Conservation (phyloP, 1,284 basidiomycete species). For the Crocinoboletus sp. region DNA sequence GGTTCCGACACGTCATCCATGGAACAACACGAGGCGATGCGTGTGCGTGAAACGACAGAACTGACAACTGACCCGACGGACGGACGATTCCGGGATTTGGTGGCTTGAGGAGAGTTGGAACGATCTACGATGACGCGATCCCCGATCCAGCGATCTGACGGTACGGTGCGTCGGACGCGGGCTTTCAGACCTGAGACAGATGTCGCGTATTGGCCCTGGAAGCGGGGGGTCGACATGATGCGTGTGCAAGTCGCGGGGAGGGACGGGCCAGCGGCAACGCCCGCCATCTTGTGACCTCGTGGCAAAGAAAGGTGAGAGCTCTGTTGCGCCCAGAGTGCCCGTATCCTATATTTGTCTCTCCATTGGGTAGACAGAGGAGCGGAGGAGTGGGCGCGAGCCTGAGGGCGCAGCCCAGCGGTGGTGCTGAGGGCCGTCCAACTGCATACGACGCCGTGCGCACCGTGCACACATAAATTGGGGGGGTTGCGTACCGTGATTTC, state of each 20-base stretch:
- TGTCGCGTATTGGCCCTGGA: slow-evolving; percentile 1
- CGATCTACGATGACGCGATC: slow-evolving; percentile 4
- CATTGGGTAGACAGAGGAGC: neutral
- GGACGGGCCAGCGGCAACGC: neutral
- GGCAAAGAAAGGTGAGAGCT: slow-evolving; percentile 4
- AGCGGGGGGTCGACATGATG: no score
- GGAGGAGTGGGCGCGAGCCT: neutral
- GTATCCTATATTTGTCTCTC: neutral
- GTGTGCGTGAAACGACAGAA: slow-evolving; percentile 16
- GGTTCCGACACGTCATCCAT: neutral
- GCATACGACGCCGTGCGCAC: neutral
- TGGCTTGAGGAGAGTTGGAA: neutral
- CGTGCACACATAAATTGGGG: no score
- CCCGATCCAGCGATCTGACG: neutral
- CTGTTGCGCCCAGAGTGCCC: slow-evolving; percentile 11
- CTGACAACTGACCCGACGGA: neutral
- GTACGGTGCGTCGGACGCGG: neutral
- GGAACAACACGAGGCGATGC: neutral
- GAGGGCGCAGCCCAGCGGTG: neutral
- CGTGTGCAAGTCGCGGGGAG: slow-evolving; percentile 9
- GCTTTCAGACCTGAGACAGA: slow-evolving; percentile 12
- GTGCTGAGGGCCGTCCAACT: neutral
- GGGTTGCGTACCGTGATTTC: slow-evolving; percentile 11
- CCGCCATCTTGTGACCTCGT: neutral
- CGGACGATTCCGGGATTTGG: neutral